Evolutionary conservation across 2,329 filamentous ascomycete species (phyloP).

Genomic region (Didymella lethalis): DNA sequence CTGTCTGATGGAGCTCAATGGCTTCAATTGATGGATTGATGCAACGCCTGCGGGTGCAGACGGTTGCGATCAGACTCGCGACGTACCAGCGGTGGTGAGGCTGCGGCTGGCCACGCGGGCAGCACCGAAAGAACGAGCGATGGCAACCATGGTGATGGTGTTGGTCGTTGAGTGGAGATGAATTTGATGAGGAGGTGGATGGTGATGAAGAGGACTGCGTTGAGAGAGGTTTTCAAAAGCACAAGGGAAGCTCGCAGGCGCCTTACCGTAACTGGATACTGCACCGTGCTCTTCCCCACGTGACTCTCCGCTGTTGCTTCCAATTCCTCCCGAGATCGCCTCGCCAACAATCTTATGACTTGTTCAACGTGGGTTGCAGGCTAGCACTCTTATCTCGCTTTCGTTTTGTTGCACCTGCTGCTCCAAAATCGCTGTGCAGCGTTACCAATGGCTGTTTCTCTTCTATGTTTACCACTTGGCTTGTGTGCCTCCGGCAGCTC

Average conservation of each 20-base stretch:
- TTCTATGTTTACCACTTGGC: slow-evolving; percentile 9
- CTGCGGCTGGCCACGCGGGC: slow-evolving; percentile 53
- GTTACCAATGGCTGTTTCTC: slow-evolving; percentile 7
- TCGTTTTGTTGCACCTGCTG: background rate
- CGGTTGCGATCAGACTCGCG: slow-evolving; percentile 24
- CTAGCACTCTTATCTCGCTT: background rate
- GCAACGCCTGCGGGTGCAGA: slow-evolving; percentile 47
- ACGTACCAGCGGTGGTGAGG: slow-evolving; percentile 51
- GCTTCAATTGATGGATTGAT: slow-evolving; percentile 27
- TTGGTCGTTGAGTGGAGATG: slow-evolving; percentile 52
- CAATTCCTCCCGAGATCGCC: slow-evolving; percentile 22
- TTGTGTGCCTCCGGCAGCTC: slow-evolving; percentile 3
- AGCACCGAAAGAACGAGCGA: slow-evolving; percentile 51
- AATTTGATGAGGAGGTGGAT: slow-evolving; percentile 36
- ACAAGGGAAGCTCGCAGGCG: slow-evolving; percentile 29
- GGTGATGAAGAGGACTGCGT: slow-evolving; percentile 19
- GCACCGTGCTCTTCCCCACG: slow-evolving; percentile 14
- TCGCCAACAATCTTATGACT: slow-evolving; percentile 22
- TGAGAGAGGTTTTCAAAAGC: slow-evolving; percentile 13
- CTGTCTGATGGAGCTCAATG: slow-evolving; percentile 42
- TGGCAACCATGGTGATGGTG: slow-evolving; percentile 52
- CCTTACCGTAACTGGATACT: slow-evolving; percentile 23
- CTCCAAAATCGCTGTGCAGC: background rate
- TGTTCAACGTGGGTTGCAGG: background rate
- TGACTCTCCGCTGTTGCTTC: slow-evolving; percentile 10